Evolutionary conservation across 805 yeast genomes (phyloP).

Genomic region (Saccharomycopsis oosterbeekiorum): DNA sequence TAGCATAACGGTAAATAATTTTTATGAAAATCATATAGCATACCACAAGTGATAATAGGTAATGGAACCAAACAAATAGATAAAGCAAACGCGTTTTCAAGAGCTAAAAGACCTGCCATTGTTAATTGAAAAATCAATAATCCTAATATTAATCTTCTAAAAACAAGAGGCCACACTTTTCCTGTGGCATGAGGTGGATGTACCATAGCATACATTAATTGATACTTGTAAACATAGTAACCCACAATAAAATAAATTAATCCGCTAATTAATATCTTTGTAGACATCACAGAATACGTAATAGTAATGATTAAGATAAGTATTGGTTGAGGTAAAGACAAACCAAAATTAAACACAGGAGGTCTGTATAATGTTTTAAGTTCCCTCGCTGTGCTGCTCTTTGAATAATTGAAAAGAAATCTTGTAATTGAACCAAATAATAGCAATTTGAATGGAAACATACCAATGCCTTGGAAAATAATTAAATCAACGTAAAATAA

Average conservation of each 20-base stretch:
- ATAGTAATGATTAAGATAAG: constrained; percentile 75
- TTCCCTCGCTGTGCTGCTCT: constrained; percentile 77
- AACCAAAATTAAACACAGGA: constrained; percentile 85
- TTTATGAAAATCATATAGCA: constrained; percentile 72
- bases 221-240: constrained; percentile 83
- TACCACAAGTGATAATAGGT: constrained; percentile 56
- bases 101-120: constrained; percentile 82
- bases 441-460: constrained; percentile 81
- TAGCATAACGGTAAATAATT: constrained; percentile 71
- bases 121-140: constrained; percentile 77
- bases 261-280: constrained; percentile 79
- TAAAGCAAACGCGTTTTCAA: constrained; percentile 68
- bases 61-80: constrained; percentile 68
- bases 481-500: constrained; percentile 85
- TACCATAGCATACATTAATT: constrained; percentile 77
- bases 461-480: constrained; percentile 73
- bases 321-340: constrained; percentile 86
- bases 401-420: constrained; percentile 56
- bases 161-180: constrained; percentile 87
- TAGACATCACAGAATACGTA: constrained; percentile 81
- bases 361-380: constrained; percentile 69
- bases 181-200: constrained; percentile 98
- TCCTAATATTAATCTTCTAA: constrained; percentile 75
- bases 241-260: constrained; percentile 76
- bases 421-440: constrained; percentile 68